These are phyloP conservation scores for Juglanconis oblonga DNA, from an alignment of 2,329 filamentous ascomycete species.

Conservation along the genomic window DNA sequence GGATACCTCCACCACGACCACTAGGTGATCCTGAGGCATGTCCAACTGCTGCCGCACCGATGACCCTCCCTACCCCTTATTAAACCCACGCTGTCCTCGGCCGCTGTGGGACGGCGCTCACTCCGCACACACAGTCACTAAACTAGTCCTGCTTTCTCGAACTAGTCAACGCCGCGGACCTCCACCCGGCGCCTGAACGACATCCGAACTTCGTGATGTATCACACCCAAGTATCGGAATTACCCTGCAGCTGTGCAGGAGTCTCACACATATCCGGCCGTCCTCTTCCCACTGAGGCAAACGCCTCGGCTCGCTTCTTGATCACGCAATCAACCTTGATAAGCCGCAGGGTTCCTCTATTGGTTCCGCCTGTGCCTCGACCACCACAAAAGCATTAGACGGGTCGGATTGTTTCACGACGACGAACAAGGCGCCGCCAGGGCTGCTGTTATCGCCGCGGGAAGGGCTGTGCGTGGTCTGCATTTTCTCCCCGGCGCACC, in stretches of 20 bases:
- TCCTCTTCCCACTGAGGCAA: neutral
- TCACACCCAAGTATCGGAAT: neutral
- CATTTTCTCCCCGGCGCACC: neutral
- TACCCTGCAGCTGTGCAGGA: slow-evolving; percentile 5
- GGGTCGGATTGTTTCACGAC: neutral
- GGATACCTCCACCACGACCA: too few relatives aligned
- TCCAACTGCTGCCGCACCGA: neutral
- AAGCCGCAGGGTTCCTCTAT: slow-evolving; percentile 1
- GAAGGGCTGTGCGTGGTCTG: neutral
- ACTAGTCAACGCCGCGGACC: neutral
- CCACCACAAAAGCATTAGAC: neutral
- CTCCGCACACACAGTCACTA: too few relatives aligned
- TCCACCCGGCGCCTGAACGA: neutral
- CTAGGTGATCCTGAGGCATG: too few relatives aligned
- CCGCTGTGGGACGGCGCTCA: neutral
- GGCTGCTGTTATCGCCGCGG: neutral
- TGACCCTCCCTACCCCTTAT: neutral
- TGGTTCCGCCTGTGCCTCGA: neutral
- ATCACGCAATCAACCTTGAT: slow-evolving; percentile 17
- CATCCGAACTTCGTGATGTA: neutral
- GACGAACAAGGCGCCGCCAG: neutral
- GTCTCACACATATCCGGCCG: neutral
- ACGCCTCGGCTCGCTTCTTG: slow-evolving; percentile 1
- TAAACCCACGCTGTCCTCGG: neutral
- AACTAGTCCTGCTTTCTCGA: neutral